phyloP scores from a whole-genome alignment of 2,329 filamentous ascomycete genomes.

The Arthroderma uncinatum region DNA sequence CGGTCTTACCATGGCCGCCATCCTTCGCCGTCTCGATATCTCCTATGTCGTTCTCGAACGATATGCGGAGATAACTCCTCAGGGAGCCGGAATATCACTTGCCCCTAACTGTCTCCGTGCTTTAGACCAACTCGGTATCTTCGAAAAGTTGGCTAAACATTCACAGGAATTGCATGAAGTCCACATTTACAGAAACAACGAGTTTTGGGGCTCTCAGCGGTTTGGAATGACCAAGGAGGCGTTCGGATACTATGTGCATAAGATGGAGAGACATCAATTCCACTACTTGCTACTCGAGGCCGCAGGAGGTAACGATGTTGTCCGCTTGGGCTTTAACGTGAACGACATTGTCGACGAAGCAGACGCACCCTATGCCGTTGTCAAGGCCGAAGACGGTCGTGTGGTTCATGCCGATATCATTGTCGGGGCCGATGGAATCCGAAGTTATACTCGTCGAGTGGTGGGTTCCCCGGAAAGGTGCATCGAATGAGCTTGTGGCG shows the following conservation, averaged over 20 bases:
- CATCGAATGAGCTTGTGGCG: neutral
- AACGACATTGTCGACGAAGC: conserved; percentile 6
- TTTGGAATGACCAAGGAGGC: conserved; percentile 7
- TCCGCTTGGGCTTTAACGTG: conserved; percentile 8
- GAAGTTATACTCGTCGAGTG: conserved; percentile 9
- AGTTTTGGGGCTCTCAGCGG: conserved; percentile 7
- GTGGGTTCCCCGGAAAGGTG: neutral
- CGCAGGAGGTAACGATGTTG: conserved; percentile 7
- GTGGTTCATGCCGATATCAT: conserved; percentile 8
- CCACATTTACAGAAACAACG: conserved; percentile 8
- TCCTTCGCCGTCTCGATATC: conserved; percentile 8
- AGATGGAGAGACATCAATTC: conserved; percentile 9
- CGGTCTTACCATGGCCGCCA: conserved; percentile 6
- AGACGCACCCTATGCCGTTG: conserved; percentile 5
- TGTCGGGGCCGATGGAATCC: conserved; percentile 10
- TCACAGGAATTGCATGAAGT: conserved; percentile 6
- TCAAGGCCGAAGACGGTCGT: conserved; percentile 9
- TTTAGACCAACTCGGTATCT: conserved; percentile 9
- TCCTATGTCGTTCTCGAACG: conserved; percentile 9
- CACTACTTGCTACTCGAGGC: conserved; percentile 9
- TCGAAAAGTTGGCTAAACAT: conserved; percentile 4
- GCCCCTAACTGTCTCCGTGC: conserved; percentile 10
- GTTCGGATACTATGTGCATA: conserved; percentile 9
- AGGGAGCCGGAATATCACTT: conserved; percentile 10
- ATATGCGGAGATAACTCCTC: conserved; percentile 8